These are phyloP conservation scores for Puccinia brachypodii DNA, from an alignment of 1,284 basidiomycete genomes.

Conservation along the genomic window DNA sequence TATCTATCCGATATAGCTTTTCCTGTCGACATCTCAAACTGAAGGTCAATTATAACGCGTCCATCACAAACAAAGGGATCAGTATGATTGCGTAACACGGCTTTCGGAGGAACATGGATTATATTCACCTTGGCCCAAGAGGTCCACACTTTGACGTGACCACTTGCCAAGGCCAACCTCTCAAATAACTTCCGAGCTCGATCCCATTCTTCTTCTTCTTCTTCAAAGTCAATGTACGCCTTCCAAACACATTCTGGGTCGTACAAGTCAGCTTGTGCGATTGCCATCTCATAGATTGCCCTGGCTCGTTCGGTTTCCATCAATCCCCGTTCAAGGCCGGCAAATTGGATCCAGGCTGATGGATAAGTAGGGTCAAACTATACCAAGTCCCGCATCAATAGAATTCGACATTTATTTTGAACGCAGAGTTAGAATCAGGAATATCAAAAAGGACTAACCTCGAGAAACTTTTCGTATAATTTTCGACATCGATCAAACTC, in stretches of 20 bases:
- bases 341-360: conserved; percentile 93
- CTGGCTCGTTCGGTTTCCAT: conserved; percentile 89
- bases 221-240: conserved; percentile 94
- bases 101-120: neutral
- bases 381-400: neutral
- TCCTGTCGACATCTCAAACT: conserved; percentile 56
- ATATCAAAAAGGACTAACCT: conserved; percentile 62
- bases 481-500: conserved; percentile 93
- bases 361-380: conserved; percentile 82
- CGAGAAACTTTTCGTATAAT: conserved; percentile 91
- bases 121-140: conserved; percentile 54
- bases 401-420: neutral
- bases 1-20: conserved; percentile 53
- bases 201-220: conserved; percentile 88
- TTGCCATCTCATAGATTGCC: conserved; percentile 91
- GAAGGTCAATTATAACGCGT: conserved; percentile 55
- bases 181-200: conserved; percentile 84
- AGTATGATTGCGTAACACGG: conserved; percentile 55
- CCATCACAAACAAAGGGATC: conserved; percentile 61
- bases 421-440: neutral
- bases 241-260: conserved; percentile 98
- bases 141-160: conserved; percentile 75
- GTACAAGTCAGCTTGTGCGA: conserved; percentile 83
- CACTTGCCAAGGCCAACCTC: conserved; percentile 78
- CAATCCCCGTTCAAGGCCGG: conserved; percentile 87